Percentiles rank a stretch among this genome's conserved stretches.
Conservation (phyloP, 2,329 filamentous ascomycete species). For the Pestalotiopsis sp. region DNA sequence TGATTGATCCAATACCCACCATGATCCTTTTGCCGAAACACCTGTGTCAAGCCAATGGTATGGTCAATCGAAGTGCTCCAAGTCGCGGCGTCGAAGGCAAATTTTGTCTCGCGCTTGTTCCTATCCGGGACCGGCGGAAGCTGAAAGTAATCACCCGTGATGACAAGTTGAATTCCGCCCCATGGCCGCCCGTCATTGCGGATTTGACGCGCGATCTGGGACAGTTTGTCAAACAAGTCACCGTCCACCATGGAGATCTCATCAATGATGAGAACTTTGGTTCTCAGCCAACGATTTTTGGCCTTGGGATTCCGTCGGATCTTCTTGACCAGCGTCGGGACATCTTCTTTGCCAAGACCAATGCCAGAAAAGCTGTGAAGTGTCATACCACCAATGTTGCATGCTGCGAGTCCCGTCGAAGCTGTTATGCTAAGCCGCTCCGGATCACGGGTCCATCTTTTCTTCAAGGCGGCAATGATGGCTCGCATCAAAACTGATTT, state of each 20-base stretch:
- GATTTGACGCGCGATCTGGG: constrained; percentile 80
- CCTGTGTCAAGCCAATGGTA: constrained; percentile 91
- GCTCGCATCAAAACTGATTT: constrained; percentile 95
- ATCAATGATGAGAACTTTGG: constrained; percentile 87
- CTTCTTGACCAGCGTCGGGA: constrained; percentile 81
- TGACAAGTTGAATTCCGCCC: constrained; percentile 92
- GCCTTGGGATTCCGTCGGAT: constrained; percentile 87
- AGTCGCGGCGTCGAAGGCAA: constrained; percentile 88
- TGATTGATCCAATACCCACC: constrained; percentile 41
- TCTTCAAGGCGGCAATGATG: constrained; percentile 80
- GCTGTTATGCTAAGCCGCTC: constrained; percentile 92
- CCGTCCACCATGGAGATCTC: constrained; percentile 99
- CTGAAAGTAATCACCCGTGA: constrained; percentile 98
- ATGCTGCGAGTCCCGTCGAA: constrained; percentile 92
- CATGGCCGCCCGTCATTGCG: constrained; percentile 91
- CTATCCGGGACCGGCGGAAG: constrained; percentile 88
- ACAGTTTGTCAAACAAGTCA: constrained; percentile 94
- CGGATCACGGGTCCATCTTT: constrained; percentile 74
- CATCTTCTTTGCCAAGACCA: constrained; percentile 88
- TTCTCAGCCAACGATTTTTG: constrained; percentile 84
- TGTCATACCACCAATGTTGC: constrained; percentile 94
- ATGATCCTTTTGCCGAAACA: constrained; percentile 92
- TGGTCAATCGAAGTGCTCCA: constrained; percentile 94
- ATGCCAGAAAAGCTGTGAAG: constrained; percentile 96
- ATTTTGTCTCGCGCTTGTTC: constrained; percentile 72